A percentile compares a stretch with the other conserved stretches of the same genome.
phyloP scores from a whole-genome alignment of 805 yeast genomes.

The Barnettozyma siamensis region DNA sequence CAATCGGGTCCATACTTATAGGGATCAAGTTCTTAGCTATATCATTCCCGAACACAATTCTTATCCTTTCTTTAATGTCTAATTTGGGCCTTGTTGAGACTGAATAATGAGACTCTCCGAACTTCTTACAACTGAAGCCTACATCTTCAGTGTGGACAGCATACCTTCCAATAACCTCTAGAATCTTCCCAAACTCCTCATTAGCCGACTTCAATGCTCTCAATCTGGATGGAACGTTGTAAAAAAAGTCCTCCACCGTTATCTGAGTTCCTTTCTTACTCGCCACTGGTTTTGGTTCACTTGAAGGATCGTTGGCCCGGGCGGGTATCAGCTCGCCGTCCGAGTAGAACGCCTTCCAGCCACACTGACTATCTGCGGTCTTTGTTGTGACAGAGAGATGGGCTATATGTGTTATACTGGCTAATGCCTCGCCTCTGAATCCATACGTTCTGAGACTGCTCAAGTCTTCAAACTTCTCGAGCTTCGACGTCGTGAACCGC shows the following conservation, averaged over 20 bases:
- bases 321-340: conserved; percentile 57
- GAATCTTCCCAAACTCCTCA: conserved; percentile 71
- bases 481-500: conserved; percentile 88
- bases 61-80: conserved; percentile 58
- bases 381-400: conserved; percentile 78
- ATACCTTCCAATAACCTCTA: conserved; percentile 81
- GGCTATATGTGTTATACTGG: conserved; percentile 87
- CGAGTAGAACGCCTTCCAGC: conserved; percentile 61
- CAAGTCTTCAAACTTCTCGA: conserved; percentile 70
- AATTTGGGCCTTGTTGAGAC: conserved; percentile 51
- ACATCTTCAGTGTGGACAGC: conserved; percentile 66
- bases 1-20: conserved; percentile 30
- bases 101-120: conserved; percentile 67
- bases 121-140: conserved; percentile 74
- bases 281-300: conserved; percentile 67
- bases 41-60: conserved; percentile 63
- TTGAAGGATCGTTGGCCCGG: conserved; percentile 29
- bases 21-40: conserved; percentile 61
- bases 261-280: conserved; percentile 86
- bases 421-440: conserved; percentile 94
- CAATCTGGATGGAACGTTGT: conserved; percentile 76
- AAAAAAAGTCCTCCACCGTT: conserved; percentile 82
- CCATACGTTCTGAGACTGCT: conserved; percentile 74
- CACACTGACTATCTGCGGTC: conserved; percentile 52
- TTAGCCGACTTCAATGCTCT: conserved; percentile 56